phyloP scores from a whole-genome alignment of 2,329 filamentous ascomycete species.

The Fusarium haematococcum region DNA sequence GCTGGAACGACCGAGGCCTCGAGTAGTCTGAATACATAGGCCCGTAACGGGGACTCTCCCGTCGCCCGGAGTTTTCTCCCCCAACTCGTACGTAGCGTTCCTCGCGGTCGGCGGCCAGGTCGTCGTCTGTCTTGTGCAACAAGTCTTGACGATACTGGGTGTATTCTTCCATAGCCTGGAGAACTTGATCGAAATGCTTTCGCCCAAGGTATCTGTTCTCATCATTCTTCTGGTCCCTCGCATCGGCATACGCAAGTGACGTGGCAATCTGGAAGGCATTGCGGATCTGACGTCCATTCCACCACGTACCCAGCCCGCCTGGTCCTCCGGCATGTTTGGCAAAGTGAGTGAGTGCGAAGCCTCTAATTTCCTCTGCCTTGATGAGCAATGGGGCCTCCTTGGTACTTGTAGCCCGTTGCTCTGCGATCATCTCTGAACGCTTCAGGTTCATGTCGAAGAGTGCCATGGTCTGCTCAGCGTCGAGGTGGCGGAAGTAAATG shows the following conservation, averaged over 20 bases:
- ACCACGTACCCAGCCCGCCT: not conserved
- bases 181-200: constrained; percentile 2
- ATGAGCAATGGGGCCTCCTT: not conserved
- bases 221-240: not conserved
- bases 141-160: not conserved
- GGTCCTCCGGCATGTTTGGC: not conserved
- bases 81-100: not conserved
- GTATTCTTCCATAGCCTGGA: not conserved
- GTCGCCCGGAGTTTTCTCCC: not conserved
- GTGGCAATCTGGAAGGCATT: constrained; percentile 12
- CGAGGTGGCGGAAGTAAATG: not conserved
- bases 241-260: not conserved
- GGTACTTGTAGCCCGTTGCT: not conserved
- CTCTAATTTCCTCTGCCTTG: not conserved
- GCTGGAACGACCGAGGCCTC: not conserved
- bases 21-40: not conserved
- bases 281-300: constrained; percentile 13
- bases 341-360: not conserved
- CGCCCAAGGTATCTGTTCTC: not conserved
- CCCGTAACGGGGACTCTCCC: not conserved
- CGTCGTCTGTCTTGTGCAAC: constrained; percentile 6
- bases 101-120: not conserved
- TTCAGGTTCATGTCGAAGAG: constrained; percentile 6
- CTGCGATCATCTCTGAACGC: not conserved
- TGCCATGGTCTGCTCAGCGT: not conserved